Evolutionary conservation across 1,139 yeast genomes (phyloP).

Genomic region (Suhomyces terraborum): DNA sequence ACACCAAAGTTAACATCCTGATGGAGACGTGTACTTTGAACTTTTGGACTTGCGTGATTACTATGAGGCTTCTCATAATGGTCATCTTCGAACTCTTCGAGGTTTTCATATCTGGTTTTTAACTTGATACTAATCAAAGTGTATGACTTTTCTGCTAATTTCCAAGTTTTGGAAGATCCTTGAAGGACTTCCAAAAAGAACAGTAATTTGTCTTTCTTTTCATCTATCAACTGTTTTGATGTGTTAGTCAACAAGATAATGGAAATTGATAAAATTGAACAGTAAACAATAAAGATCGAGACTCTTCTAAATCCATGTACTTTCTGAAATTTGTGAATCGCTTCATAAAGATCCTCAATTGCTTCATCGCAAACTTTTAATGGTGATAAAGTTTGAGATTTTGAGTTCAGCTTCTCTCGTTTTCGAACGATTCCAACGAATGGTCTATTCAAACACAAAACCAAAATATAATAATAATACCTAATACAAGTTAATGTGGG

Average conservation of each 20-base stretch:
- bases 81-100: constrained; percentile 11
- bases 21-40: not conserved
- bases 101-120: constrained; percentile 22
- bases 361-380: constrained; percentile 39
- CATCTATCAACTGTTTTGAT: constrained; percentile 28
- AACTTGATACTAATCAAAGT: constrained; percentile 42
- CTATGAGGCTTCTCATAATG: not conserved
- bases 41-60: not conserved
- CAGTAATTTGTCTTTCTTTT: constrained; percentile 32
- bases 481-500: constrained; percentile 54
- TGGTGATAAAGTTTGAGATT: constrained; percentile 16
- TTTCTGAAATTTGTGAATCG: constrained; percentile 37
- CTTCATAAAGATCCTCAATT: constrained; percentile 45
- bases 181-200: constrained; percentile 43
- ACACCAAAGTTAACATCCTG: not conserved
- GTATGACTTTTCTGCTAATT: constrained; percentile 49
- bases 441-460: constrained; percentile 60
- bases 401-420: constrained; percentile 9
- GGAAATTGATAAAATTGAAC: constrained; percentile 50
- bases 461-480: constrained; percentile 58
- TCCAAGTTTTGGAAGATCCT: constrained; percentile 51
- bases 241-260: constrained; percentile 44
- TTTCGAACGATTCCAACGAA: constrained; percentile 41
- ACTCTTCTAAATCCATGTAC: constrained; percentile 46
- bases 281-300: constrained; percentile 50